phyloP scores from a whole-genome alignment of 192 early-diverging fungal species.

The Coemansia sp. region DNA sequence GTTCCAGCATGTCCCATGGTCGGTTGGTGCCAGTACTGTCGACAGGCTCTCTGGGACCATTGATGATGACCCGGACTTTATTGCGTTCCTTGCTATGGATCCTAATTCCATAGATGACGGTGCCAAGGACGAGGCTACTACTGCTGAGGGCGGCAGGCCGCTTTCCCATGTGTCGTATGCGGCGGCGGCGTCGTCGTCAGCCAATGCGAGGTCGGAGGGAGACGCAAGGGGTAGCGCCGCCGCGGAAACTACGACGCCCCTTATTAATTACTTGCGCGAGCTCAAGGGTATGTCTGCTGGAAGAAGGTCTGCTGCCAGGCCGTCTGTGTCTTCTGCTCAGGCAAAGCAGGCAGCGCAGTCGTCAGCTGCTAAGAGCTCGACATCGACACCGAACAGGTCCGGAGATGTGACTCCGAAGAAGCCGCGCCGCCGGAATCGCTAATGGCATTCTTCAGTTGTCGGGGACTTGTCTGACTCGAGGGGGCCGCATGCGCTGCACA shows the following conservation, averaged over 20 bases:
- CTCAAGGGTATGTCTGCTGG: slow-evolving; percentile 19
- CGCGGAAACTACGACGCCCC: slow-evolving; percentile 20
- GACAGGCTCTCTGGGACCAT: slow-evolving; percentile 35
- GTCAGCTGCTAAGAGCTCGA: background rate
- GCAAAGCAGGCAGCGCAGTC: background rate
- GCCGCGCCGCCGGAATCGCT: slow-evolving; percentile 25
- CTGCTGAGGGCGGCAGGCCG: background rate
- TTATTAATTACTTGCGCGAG: slow-evolving; percentile 42
- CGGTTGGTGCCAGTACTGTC: background rate
- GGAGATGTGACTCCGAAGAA: slow-evolving; percentile 8
- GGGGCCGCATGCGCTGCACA: background rate
- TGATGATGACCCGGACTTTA: slow-evolving; percentile 34
- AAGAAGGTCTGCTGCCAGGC: background rate
- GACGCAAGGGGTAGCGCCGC: too few relatives aligned
- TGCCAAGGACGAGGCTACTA: background rate
- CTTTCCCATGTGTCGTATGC: slow-evolving; percentile 28
- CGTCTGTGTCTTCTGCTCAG: background rate
- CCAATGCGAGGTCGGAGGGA: background rate
- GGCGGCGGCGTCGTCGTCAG: slow-evolving; percentile 18
- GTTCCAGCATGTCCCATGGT: slow-evolving; percentile 28
- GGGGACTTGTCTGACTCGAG: too few relatives aligned
- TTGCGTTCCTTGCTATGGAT: slow-evolving; percentile 23
- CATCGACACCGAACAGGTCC: background rate
- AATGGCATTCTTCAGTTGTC: background rate
- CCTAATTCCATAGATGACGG: background rate